These are phyloP conservation scores for Cladobotryum protrusum DNA, from an alignment of 2,329 filamentous ascomycete genomes.

Conservation along the genomic window DNA sequence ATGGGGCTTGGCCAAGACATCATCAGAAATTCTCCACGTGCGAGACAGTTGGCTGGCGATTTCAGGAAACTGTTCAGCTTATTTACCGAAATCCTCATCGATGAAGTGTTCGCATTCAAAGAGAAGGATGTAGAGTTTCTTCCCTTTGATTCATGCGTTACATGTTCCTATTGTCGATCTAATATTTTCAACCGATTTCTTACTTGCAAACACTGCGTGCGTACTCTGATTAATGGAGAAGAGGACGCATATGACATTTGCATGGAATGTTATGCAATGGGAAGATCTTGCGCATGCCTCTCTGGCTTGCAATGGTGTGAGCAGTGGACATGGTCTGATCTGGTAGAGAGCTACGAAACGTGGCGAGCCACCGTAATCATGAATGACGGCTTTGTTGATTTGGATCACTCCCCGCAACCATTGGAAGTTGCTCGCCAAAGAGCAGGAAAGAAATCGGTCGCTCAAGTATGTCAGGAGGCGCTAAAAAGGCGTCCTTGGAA, in stretches of 20 bases:
- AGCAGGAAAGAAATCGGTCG: slow-evolving; percentile 69
- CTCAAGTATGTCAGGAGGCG: slow-evolving; percentile 91
- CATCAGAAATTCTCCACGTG: slow-evolving; percentile 35
- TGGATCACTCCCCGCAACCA: slow-evolving; percentile 60
- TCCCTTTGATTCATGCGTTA: slow-evolving; percentile 83
- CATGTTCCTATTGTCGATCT: slow-evolving; percentile 89
- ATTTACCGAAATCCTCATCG: slow-evolving; percentile 71
- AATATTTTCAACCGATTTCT: slow-evolving; percentile 98
- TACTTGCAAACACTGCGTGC: slow-evolving; percentile 79
- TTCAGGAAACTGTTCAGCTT: slow-evolving; percentile 75
- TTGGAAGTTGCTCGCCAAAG: slow-evolving; percentile 63
- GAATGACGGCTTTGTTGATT: slow-evolving; percentile 61
- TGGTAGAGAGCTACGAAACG: slow-evolving; percentile 69
- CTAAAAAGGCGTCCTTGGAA: slow-evolving; percentile 73
- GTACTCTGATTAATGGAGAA: slow-evolving; percentile 56
- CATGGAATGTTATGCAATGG: slow-evolving; percentile 98
- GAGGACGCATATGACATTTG: slow-evolving; percentile 93
- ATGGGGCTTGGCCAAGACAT: slow-evolving; percentile 44
- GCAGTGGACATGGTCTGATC: slow-evolving; percentile 79
- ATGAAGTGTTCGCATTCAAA: slow-evolving; percentile 75
- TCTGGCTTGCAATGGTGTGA: slow-evolving; percentile 86
- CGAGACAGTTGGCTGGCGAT: slow-evolving; percentile 70
- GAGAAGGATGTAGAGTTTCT: slow-evolving; percentile 69
- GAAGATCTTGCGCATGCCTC: slow-evolving; percentile 82
- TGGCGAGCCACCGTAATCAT: slow-evolving; percentile 77